Conservation (phyloP, 345 rosid species). For the Aurinia saxatilis region DNA sequence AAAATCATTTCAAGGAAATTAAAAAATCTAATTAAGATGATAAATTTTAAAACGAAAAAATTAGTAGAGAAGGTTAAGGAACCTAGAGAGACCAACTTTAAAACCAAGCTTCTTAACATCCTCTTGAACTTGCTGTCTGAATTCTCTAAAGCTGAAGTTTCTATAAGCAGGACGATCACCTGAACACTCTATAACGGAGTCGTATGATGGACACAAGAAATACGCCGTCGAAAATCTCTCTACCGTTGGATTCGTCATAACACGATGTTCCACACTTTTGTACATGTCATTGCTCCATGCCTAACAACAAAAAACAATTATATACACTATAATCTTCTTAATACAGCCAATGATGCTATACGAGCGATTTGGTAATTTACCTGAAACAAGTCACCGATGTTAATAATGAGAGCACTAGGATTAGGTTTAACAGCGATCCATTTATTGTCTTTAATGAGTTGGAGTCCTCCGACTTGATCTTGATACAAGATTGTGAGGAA, state of each 20-base stretch:
- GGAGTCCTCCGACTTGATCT: constrained; percentile 91
- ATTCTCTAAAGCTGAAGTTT: constrained; percentile 69
- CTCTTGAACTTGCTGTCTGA: constrained; percentile 63
- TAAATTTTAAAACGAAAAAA: background rate
- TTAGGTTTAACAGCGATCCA: constrained; percentile 90
- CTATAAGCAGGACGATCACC: constrained; percentile 43
- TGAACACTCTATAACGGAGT: constrained; percentile 51
- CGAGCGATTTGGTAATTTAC: constrained; percentile 36
- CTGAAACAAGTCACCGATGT: constrained; percentile 93
- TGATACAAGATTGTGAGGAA: constrained; percentile 86
- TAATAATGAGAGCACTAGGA: constrained; percentile 68
- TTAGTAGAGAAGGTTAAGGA: constrained; percentile 35
- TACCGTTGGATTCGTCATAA: constrained; percentile 52
- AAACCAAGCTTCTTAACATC: constrained; percentile 69
- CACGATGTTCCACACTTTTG: constrained; percentile 81
- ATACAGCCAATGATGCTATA: no score
- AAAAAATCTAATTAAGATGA: no score
- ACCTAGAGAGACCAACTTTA: constrained; percentile 82
- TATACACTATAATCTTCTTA: no score
- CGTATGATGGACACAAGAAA: constrained; percentile 80
- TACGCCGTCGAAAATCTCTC: constrained; percentile 90
- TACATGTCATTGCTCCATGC: constrained; percentile 94
- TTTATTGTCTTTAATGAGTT: constrained; percentile 62
- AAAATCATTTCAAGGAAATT: background rate
- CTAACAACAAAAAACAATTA: constrained; percentile 26